A percentile compares a stretch with the other conserved stretches of the same genome.
Conservation (phyloP, 768 basidiomycete genomes). For the Phallus indusiatus region DNA sequence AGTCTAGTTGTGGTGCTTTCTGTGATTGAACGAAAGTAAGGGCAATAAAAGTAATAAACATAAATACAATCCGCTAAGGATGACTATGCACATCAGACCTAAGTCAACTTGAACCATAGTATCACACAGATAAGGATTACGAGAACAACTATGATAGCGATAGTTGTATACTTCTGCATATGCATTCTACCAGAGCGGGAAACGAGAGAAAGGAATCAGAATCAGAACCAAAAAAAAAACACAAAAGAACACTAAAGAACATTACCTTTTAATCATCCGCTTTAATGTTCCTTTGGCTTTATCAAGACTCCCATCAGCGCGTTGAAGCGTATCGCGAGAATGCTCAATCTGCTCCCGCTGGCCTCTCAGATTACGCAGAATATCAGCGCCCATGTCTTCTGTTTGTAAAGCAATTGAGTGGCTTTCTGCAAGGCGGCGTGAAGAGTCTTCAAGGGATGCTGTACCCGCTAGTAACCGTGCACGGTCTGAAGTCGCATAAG, state of each 20-base stretch:
- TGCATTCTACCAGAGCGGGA: conserved; percentile 68
- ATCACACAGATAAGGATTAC: conserved; percentile 76
- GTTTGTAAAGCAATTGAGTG: conserved; percentile 93
- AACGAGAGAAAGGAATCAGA: conserved; percentile 13
- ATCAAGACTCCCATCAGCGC: conserved; percentile 81
- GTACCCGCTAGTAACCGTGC: conserved; percentile 75
- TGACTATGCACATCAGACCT: background rate
- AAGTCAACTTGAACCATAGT: conserved; percentile 61
- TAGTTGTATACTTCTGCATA: conserved; percentile 86
- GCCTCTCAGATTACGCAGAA: conserved; percentile 69
- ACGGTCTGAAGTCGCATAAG: conserved; percentile 65
- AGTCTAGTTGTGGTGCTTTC: too few species aligned
- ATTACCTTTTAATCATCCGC: conserved; percentile 92
- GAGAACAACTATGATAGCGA: conserved; percentile 75
- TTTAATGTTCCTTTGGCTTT: conserved; percentile 85
- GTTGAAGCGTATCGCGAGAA: conserved; percentile 73
- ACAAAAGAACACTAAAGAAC: conserved; percentile 22
- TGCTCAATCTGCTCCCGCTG: conserved; percentile 96
- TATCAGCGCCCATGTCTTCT: conserved; percentile 91
- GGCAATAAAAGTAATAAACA: background rate
- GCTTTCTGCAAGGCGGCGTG: conserved; percentile 76
- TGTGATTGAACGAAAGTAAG: too few species aligned
- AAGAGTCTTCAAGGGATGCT: conserved; percentile 71
- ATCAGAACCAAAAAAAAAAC: conserved; percentile 17
- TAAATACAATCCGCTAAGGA: background rate